Evolutionary conservation across 2,329 filamentous ascomycete species (phyloP).

Genomic region (Monilinia polystroma): DNA sequence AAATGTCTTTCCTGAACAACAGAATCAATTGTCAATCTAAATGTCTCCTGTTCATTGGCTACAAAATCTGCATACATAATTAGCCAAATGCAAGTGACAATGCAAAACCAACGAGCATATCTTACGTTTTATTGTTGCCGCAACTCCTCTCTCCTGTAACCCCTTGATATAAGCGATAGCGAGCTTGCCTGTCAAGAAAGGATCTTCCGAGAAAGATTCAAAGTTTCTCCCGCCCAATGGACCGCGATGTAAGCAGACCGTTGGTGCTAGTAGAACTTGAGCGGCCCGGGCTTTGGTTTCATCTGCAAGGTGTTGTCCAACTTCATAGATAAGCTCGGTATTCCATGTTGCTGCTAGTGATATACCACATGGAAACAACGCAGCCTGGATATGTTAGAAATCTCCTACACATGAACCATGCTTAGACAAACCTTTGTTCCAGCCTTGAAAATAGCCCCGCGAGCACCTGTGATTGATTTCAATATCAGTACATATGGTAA

Average conservation of each 20-base stretch:
- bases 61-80: constrained; percentile 54
- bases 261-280: constrained; percentile 72
- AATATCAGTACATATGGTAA: neutral
- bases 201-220: constrained; percentile 84
- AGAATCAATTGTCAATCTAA: constrained; percentile 63
- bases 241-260: constrained; percentile 78
- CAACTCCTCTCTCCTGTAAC: constrained; percentile 70
- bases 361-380: constrained; percentile 76
- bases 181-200: constrained; percentile 70
- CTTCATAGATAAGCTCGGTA: constrained; percentile 63
- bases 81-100: constrained; percentile 22
- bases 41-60: constrained; percentile 71
- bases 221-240: constrained; percentile 84
- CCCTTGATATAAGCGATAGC: constrained; percentile 71
- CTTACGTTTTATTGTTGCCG: constrained; percentile 75
- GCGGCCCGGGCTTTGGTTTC: constrained; percentile 73
- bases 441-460: constrained; percentile 67
- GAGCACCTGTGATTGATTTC: constrained; percentile 43
- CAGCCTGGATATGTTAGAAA: constrained; percentile 52
- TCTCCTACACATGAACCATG: neutral
- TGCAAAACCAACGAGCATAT: constrained; percentile 15
- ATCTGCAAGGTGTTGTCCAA: constrained; percentile 68
- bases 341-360: constrained; percentile 81
- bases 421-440: constrained; percentile 54
- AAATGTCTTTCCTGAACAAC: constrained; percentile 63